Base-by-base conservation (phyloP, 345 rosid species). In the Balakata baccata region DNA sequence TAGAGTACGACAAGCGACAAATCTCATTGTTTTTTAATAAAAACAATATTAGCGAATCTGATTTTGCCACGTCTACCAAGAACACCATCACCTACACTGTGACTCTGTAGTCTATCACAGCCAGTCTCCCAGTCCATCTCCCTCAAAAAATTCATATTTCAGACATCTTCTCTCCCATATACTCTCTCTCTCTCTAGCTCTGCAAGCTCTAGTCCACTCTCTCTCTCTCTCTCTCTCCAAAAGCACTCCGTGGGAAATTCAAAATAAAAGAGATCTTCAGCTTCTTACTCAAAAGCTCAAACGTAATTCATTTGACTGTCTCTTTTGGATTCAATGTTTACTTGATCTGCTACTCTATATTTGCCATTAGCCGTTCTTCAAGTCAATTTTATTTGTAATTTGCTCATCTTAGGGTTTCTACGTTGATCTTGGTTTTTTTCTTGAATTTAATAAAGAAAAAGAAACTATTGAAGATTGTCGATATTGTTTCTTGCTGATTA, bases 111-210 rank as follows among this genome's bases (percentile, higher is more conserved):
- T 0, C 11, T 18, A 50, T 63, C 49, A 17, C 4, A 45, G 58
- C 76, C 62, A 6, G 37, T 10, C 8, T 70, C 57, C 52, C 71
- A 11, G 25, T 75, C 76, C 58, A 10, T 63, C 69, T 70, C n/a
- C 51, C 51, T 18, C 10, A 64, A 60, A 25, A 38, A 37, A 62
- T 37, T 62, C 66, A 62, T 62, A 62, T 62, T 62, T 62, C 66
- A 62, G 66, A 62, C 66, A 37, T 6, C 64, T 38, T 62, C 64
- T 34, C 41, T 25, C 2, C 11, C 8, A 29, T 29, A 61, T 34
- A 14, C n/a, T 2, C 8, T 43, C 57, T 3, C 20, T 52, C 57
- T 65, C 78, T 49, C 63, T 52, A 77, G 57, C 11, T 20, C 61
- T 57, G 45, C 45, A 14, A 25, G 34, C 62, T 58, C 14, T 22